phyloP scores from a whole-genome alignment of 2,329 filamentous ascomycete genomes.

The Hymenoscyphus albidus region DNA sequence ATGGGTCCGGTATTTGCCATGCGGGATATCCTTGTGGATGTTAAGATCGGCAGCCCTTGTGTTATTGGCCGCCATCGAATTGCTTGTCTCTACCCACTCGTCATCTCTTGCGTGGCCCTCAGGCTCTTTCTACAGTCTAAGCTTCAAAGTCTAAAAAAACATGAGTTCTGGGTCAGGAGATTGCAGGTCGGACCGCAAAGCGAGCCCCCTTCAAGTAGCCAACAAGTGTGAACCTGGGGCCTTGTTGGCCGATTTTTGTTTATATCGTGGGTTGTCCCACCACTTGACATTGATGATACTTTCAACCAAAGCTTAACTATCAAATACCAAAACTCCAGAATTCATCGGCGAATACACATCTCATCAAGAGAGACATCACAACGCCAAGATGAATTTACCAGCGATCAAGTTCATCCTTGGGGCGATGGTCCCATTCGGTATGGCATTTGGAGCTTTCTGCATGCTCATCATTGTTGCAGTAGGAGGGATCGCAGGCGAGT shows the following conservation, averaged over 20 bases:
- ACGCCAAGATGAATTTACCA: not conserved
- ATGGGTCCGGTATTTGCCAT: not conserved
- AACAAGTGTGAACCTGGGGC: not conserved
- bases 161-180: not conserved
- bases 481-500: not conserved
- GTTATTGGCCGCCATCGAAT: not conserved
- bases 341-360: not conserved
- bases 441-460: constrained; percentile 4
- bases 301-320: not conserved
- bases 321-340: not conserved
- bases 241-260: not conserved
- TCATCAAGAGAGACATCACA: not conserved
- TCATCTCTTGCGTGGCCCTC: not conserved
- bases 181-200: not conserved
- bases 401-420: not conserved
- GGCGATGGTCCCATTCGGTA: not conserved
- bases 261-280: not conserved
- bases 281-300: not conserved
- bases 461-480: constrained; percentile 7
- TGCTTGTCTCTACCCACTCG: not conserved
- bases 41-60: not conserved
- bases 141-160: not conserved
- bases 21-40: not conserved
- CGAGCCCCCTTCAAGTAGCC: not conserved
- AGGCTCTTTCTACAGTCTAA: not conserved